Conservation (phyloP, 164 flowering plant genomes). For the Warburgia ugandensis region DNA sequence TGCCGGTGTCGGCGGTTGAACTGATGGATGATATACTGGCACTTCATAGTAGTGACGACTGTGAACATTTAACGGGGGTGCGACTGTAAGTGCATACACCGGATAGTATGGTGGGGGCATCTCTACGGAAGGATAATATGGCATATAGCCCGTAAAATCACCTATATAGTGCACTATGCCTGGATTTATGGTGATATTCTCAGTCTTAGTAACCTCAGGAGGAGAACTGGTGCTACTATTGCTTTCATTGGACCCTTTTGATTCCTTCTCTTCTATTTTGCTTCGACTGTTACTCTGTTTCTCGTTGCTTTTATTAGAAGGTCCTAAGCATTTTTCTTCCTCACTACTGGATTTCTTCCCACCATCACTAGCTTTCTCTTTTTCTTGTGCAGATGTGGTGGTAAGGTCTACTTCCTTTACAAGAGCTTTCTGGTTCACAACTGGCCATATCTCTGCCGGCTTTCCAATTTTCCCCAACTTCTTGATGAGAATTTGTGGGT, state of each 20-base stretch:
- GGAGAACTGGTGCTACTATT: background rate
- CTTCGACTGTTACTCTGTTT: slow-evolving; percentile 5
- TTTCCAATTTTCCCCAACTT: slow-evolving; percentile 39
- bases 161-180: slow-evolving; percentile 15
- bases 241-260: slow-evolving; percentile 4
- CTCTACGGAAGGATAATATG: slow-evolving; percentile 1
- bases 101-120: slow-evolving; percentile 21
- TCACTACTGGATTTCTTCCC: slow-evolving; percentile 15
- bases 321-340: slow-evolving; percentile 14
- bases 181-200: slow-evolving; percentile 13
- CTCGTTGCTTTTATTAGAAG: slow-evolving; percentile 9
- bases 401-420: background rate
- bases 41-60: slow-evolving; percentile 8
- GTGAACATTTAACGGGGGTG: slow-evolving; percentile 14
- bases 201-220: slow-evolving; percentile 5
- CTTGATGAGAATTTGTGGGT: slow-evolving; percentile 36
- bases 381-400: slow-evolving; percentile 5
- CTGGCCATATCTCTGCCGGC: slow-evolving; percentile 37
- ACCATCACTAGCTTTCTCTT: slow-evolving; percentile 9
- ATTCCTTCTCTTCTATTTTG: slow-evolving; percentile 8
- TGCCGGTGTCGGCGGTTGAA: slow-evolving; percentile 12
- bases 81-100: slow-evolving; percentile 14
- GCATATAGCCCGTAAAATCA: slow-evolving; percentile 1
- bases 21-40: slow-evolving; percentile 1
- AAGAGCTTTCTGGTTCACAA: slow-evolving; percentile 10